Conservation (phyloP, 2,329 filamentous ascomycete species). For the Verticillium zaregamsianum region DNA sequence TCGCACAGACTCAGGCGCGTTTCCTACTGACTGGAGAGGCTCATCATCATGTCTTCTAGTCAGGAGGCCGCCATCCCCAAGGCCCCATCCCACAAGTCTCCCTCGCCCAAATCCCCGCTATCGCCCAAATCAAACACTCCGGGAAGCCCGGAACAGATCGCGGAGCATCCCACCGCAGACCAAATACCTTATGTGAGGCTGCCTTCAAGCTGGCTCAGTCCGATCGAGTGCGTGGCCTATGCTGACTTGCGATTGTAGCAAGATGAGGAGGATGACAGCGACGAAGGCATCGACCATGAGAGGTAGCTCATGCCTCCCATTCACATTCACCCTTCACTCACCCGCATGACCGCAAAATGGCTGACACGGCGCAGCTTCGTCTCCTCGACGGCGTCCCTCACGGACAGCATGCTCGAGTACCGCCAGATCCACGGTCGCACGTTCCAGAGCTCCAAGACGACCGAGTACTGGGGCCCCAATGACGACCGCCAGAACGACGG, state of each 20-base stretch:
- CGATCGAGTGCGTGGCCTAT: neutral
- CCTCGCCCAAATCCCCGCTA: neutral
- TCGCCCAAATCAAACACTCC: neutral
- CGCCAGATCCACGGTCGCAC: conserved; percentile 25
- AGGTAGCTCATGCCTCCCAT: neutral
- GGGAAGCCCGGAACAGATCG: neutral
- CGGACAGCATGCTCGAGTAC: conserved; percentile 27
- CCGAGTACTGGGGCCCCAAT: conserved; percentile 22
- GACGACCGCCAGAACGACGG: conserved; percentile 19
- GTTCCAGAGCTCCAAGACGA: conserved; percentile 19
- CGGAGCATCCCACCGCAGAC: neutral
- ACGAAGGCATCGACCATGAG: neutral
- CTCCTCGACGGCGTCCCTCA: conserved; percentile 21
- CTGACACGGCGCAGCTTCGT: neutral
- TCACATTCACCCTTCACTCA: neutral
- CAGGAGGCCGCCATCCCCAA: neutral
- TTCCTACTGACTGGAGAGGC: neutral
- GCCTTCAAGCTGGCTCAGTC: neutral
- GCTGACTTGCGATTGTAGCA: neutral
- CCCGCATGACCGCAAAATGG: neutral
- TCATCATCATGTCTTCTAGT: neutral
- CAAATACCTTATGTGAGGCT: neutral
- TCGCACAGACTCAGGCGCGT: neutral
- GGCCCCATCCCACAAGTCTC: neutral
- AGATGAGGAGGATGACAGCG: neutral